Base-by-base conservation (phyloP, 2,329 filamentous ascomycete species). In the Cylindrodendrum hubeiense region DNA sequence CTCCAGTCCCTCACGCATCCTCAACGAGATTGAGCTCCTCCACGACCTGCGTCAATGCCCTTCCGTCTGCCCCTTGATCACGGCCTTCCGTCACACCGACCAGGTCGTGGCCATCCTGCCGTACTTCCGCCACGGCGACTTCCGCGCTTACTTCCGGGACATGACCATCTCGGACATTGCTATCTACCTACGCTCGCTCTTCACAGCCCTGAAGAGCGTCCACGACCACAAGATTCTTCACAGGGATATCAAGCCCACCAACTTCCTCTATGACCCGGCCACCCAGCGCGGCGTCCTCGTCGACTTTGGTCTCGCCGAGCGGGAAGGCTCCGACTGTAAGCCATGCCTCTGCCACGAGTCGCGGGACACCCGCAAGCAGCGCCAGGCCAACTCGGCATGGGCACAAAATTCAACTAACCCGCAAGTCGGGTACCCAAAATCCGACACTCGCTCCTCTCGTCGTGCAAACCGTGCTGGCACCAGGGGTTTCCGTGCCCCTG, bases 221-320 rank as follows among this genome's bases (percentile, higher is more conserved):
- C 96, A 99, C 79, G 86, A 89, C 6, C 89, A 93, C 75, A 87
- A 89, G 43, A 98, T 99, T 65, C 87, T 99, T 21, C 96, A 99
- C 77, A 90, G 95, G 68, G 95, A 98, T 76, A 97, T 98, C 77
- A 98, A 98, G 77, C 96, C 96, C 6, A 99, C 97, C 22, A 98
- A 98, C 77, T 98, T 98, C 74, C 87, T 98, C 41, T 98, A 98
- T 81, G 94, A 97, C 69, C 93, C 93, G 0, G 83, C 89, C 12
- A 89, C 90, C 46, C 89, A 91, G 73, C 90, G 93, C 60, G 96
- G 96, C 43, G 95, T 99, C 2, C 87, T 99, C 1, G 96, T 99
- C n/a, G 96, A 99, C 77, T 99, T 99, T 82, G 96, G 96, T n/a
- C 87, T 99, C 17, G 96, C 96, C 37, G 96, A 99, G 82, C 86